Base-by-base conservation (phyloP, 345 rosid genomes). In the Moricandia arvensis region DNA sequence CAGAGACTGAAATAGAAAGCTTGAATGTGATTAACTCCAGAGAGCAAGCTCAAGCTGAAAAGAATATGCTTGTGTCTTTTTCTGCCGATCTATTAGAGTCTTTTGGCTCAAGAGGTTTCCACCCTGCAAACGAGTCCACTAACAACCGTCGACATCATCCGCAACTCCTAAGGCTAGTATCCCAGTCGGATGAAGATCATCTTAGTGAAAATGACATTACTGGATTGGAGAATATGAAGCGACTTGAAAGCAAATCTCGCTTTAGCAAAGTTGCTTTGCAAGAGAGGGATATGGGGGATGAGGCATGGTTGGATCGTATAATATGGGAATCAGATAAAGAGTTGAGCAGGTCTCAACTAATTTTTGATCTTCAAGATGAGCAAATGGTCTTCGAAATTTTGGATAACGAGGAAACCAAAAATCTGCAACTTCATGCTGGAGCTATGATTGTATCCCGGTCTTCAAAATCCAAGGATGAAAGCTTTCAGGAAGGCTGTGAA, bases 291-390 rank as follows among this genome's bases (percentile, higher is more conserved):
- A 71, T 87, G 72, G 74, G 85, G 80, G 93, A 88, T 64, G 99
- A 89, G 51, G 82, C 93, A 77, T 95, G 99, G 99, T 74, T 89
- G 76, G 85, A 90, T 75, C 78, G 85, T 79, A 85, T 95, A 74
- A 83, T 89, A 75, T 92, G 98, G 98, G 99, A 90, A 24, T 82
- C 93, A 16, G 69, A 80, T 57, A 78, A 79, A 58, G 63, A 75
- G 63, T 71, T 75, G 33, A 53, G 80, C 24, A 90, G 86, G 73
- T 89, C 96, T 49, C 90, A 88, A 89, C 84, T 95, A 57, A 89
- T 95, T 79, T 85, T 87, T 73, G 97, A 95, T 84, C 97, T 95
- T 79, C 97, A 87, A 77, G 99, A 95, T 81, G 87, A 88, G 83
- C 93, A 88, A 74, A 95, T 95, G 98, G 89, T 90, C 76, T 92